Evolutionary conservation across 2,329 filamentous ascomycete genomes (phyloP), one percentile per base, ranked within the genome.

Genomic region (Cladosporium sp.): DNA sequence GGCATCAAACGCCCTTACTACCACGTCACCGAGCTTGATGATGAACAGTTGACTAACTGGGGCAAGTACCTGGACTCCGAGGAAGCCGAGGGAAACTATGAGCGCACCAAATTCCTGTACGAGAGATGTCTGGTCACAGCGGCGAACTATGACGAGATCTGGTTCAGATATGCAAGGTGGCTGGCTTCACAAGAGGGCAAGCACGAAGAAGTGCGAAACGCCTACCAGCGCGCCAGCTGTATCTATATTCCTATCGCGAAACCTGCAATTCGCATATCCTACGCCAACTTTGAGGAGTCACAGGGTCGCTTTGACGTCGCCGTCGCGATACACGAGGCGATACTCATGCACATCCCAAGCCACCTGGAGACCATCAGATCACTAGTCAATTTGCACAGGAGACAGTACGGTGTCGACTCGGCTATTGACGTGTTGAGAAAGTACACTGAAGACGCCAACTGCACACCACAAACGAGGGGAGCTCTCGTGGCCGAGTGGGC

Each of bases 1-100:
- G 91, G 95, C 72, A 89, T 97, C 68, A 97, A 97, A 77, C 86
- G 94, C 1, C 91, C 91, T 0, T 99, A 97, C 72, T 99, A 97
- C 77, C 93, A 97, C 70, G 91, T 97, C 28, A 96, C 91, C 1
- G 90, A 96, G 69, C 81, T 99, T 8, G 92, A 97, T 65, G 86
- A 94, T 60, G 77, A 83, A 8, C 91, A 99, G 70, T 77, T 99
- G 17, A 80, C 78, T 36, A 97, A 96, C 73, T 99, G 94, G 94
- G 85, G 89, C 67, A 96, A 96, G 69, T 99, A 97, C 67, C 83
- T 99, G 44, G 93, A 97, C 70, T 97, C 95, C 66, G 94, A 99
- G 71, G 94, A 99, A 75, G 76, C 81, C 0, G 88, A 96, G 72
- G 91, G 89, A 53, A 85, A 92, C 62, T 90, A 86, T 64, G 74